Base-by-base conservation (phyloP, 2,329 filamentous ascomycete species). In the Stagonosporopsis chrysanthemi region DNA sequence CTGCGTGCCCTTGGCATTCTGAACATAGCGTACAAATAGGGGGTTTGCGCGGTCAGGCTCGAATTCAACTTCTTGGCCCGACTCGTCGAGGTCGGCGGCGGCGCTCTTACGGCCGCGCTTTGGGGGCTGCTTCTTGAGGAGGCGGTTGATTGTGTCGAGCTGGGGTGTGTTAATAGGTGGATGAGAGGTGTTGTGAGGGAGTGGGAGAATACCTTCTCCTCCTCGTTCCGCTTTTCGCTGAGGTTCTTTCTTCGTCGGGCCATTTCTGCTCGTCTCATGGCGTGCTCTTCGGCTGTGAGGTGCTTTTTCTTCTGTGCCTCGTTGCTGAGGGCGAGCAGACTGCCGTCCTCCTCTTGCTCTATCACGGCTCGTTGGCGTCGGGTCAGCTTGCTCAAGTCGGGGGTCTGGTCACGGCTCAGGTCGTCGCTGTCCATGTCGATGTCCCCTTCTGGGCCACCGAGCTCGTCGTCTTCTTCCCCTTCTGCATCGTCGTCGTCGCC, bases 81-180 rank as follows among this genome's bases (percentile, higher is more conserved):
- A 83, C 31, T 81, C 84, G 12, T 75, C 78, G 40, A 74, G 74
- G 12, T 75, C 73, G 24, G 76, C 78, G 49, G 77, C 73, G 54
- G 86, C 86, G n/a, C 76, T 70, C 39, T 55, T 55, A 4, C 79
- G 78, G 22, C 79, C 78, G 36, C 80, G 79, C 76, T 94, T 93
- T 23, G 90, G 88, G 1, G 90, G 90, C 74, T 93, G 91, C 73
- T 93, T 92, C 77, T 92, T 92, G 49, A 95, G 86, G 2, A 95
- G 86, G 69, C 93, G 92, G 81, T 95, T 93, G 83, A 95, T 94
- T 0, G 91, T 95, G 81, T 94, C 91, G 85, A 92, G 91, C 90
- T 93, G 57, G 39, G 46, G 1, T n/a, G 17, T 36, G 35, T 73
- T 47, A 70, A 65, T 40, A 57, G 29, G 2, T 24, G 2, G 23